These are phyloP conservation scores for Coprinellus micaceus DNA, from an alignment of 768 basidiomycete species.

Conservation along the genomic window DNA sequence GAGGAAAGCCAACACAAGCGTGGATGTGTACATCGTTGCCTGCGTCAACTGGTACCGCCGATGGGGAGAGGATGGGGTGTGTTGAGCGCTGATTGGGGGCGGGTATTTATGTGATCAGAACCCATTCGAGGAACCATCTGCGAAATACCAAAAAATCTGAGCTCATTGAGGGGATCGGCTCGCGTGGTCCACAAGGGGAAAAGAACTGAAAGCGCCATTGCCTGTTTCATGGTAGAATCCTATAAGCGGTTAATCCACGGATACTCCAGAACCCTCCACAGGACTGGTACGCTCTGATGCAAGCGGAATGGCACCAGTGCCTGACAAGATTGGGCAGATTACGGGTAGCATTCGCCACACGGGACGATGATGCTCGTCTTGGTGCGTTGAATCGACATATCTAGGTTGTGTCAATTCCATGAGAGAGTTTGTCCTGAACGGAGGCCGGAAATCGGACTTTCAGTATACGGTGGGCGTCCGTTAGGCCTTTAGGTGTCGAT, in stretches of 20 bases:
- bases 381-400: too few species aligned
- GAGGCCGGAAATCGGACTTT: neutral
- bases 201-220: neutral
- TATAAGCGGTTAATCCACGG: neutral
- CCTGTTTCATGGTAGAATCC: neutral
- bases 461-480: neutral
- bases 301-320: neutral
- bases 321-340: neutral
- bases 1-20: neutral
- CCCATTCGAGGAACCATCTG: neutral
- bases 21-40: neutral
- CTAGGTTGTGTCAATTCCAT: neutral
- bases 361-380: too few species aligned
- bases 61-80: too few species aligned
- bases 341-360: neutral
- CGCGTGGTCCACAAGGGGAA: neutral
- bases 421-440: neutral
- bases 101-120: neutral
- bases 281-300: neutral
- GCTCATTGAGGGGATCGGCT: neutral
- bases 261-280: neutral
- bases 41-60: too few species aligned
- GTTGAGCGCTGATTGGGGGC: neutral
- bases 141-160: neutral
- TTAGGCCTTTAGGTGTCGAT: neutral